These are phyloP conservation scores for Russula lepida DNA, from an alignment of 768 basidiomycete species.

Conservation along the genomic window DNA sequence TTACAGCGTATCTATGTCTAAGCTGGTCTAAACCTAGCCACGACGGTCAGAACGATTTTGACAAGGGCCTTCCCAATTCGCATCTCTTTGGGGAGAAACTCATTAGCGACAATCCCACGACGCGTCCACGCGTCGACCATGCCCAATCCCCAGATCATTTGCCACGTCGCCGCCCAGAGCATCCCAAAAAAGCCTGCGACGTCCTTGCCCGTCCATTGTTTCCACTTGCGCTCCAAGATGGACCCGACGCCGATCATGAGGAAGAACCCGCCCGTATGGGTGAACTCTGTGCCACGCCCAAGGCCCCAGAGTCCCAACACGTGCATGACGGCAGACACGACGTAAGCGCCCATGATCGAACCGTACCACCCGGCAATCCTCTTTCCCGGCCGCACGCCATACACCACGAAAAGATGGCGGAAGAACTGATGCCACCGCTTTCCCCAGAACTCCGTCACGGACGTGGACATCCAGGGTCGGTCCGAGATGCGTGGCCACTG, in stretches of 20 bases:
- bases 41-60: not conserved
- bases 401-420: conserved; percentile 28
- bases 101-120: conserved; percentile 12
- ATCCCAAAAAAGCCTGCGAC: conserved; percentile 44
- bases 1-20: not conserved
- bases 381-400: conserved; percentile 30
- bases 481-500: conserved; percentile 33
- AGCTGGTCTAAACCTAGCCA: not conserved
- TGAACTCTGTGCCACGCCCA: conserved; percentile 45
- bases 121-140: conserved; percentile 20
- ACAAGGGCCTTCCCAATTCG: conserved; percentile 14
- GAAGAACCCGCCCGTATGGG: conserved; percentile 44
- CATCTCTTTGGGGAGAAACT: conserved; percentile 4
- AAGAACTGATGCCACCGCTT: conserved; percentile 35
- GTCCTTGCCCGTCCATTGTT: conserved; percentile 33
- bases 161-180: conserved; percentile 46
- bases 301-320: conserved; percentile 52
- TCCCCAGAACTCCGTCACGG: conserved; percentile 35
- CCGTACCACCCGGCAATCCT: conserved; percentile 42
- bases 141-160: conserved; percentile 34
- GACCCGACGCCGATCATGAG: conserved; percentile 49
- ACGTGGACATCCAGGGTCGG: conserved; percentile 32
- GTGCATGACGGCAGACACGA: conserved; percentile 53
- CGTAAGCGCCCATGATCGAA: conserved; percentile 49
- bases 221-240: conserved; percentile 43